phyloP scores from a whole-genome alignment of 108 stramenopile genomes.

The Cyclotella atomus region DNA sequence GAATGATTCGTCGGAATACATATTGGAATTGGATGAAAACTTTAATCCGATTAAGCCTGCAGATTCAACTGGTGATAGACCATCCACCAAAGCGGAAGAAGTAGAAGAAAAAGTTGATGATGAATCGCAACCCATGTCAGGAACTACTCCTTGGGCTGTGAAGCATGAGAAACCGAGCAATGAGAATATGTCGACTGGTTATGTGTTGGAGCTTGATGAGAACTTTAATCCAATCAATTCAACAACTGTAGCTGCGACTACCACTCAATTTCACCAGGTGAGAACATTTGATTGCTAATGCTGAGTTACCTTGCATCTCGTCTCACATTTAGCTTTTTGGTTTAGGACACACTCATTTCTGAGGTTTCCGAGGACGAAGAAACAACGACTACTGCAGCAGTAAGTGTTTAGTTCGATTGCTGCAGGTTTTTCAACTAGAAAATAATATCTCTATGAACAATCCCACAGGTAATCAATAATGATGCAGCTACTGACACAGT shows the following conservation, averaged over 20 bases:
- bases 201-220: slow-evolving; percentile 5
- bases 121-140: neutral
- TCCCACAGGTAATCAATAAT: no score
- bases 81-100: neutral
- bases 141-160: slow-evolving; percentile 13
- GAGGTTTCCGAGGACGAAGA: no score
- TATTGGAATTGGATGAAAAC: slow-evolving; percentile 1
- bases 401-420: no score
- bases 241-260: neutral
- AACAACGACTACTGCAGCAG: no score
- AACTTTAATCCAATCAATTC: slow-evolving; percentile 10
- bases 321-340: neutral
- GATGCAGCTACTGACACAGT: no score
- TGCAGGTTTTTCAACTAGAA: no score
- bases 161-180: neutral
- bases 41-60: neutral
- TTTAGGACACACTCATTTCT: no score
- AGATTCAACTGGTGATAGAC: neutral
- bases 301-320: neutral
- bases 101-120: neutral
- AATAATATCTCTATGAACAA: no score
- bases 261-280: neutral
- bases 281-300: neutral
- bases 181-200: neutral
- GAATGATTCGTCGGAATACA: no score